A percentile compares a stretch with the other conserved stretches of the same genome.
Evolutionary conservation across 1,139 yeast genomes (phyloP).

Genomic region (Ashbya aceris): DNA sequence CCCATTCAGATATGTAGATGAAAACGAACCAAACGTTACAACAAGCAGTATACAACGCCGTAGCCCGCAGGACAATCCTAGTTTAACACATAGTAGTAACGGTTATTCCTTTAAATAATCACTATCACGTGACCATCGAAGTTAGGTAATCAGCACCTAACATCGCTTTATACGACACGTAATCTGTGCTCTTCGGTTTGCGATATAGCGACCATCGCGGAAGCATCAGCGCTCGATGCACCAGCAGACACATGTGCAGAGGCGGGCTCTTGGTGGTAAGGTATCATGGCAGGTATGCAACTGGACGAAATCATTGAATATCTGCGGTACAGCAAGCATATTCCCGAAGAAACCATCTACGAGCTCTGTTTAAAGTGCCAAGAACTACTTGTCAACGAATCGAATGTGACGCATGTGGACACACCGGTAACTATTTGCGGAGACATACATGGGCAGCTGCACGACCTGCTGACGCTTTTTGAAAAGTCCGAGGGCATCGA

Average conservation of each 20-base stretch:
- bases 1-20: no score
- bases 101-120: no score
- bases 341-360: constrained; percentile 74
- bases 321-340: constrained; percentile 68
- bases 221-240: neutral
- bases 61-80: no score
- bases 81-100: no score
- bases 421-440: constrained; percentile 99
- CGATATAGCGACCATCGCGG: neutral
- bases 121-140: no score
- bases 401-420: constrained; percentile 88
- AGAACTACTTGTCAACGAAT: constrained; percentile 81
- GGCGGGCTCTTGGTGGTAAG: neutral
- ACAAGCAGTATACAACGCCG: no score
- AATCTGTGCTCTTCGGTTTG: neutral
- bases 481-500: constrained; percentile 74
- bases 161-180: no score
- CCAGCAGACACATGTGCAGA: no score
- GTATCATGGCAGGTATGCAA: constrained; percentile 13
- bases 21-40: no score
- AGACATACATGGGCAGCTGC: constrained; percentile 95
- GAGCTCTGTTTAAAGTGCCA: constrained; percentile 83
- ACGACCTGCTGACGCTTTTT: constrained; percentile 83
- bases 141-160: no score
- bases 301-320: constrained; percentile 41